Evolutionary conservation across 2,329 filamentous ascomycete genomes (phyloP), one percentile per base, ranked within the genome.

Genomic region (Nigrospora osmanthi): DNA sequence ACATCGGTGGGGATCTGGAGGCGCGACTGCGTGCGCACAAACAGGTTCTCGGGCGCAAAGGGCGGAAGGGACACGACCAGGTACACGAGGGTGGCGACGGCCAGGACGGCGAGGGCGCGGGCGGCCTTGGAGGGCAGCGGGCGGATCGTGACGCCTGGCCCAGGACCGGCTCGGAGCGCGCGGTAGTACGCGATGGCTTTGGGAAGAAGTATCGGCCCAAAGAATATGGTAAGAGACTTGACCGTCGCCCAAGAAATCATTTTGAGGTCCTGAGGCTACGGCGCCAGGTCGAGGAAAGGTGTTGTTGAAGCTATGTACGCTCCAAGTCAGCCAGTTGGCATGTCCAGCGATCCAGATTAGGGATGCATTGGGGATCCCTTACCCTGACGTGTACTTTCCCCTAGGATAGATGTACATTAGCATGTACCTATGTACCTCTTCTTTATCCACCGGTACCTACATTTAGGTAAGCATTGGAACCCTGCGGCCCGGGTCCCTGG

Each of bases 1-100:
- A 94, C 83, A 58, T 91, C 87, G 36, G 80, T 83, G n/a, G 89
- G 83, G 36, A 87, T 91, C 57, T 89, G 86, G 15, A 97, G 80
- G 32, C 90, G 87, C 42, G 88, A 93, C 46, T 81, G 73, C 1
- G 91, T 96, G 15, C 72, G 64, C 30, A 65, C 59, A 72, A 97
- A 95, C 63, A 97, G 71, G 67, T 96, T 96, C 60, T 88, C 81
- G 5, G 87, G 85, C 6, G 78, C 71, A 58, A 89, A 82, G 47
- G 68, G 52, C 0, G 88, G 83, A 0, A 85, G 82, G 47, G 80
- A 75, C 47, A 82, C 56, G 42, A 87, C 63, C 54, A 77, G 58
- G 62, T 79, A 75, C 47, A 81, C 58, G 53, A 79, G 55, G 4
- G 67, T 54, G 15, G 65, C 50, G 53, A 73, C 43, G 60, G 79